Percentiles rank a stretch among this genome's conserved stretches.
These are phyloP conservation scores for Blastobotrys muscicola DNA, from an alignment of 805 yeast genomes.

Conservation along the genomic window DNA sequence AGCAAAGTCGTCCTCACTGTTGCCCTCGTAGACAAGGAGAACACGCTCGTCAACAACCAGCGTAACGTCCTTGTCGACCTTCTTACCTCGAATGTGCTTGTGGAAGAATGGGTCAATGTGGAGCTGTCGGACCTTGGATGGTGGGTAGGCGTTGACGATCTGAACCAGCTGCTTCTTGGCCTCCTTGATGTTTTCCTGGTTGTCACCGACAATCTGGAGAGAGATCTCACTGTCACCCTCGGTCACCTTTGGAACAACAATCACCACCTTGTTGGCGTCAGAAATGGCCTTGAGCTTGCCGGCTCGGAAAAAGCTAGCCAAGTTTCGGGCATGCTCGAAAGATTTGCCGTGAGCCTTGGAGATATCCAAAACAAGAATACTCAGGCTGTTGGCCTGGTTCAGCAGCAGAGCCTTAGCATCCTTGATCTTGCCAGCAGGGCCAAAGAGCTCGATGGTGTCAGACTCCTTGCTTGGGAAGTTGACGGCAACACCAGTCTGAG, in stretches of 20 bases:
- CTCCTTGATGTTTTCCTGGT: constrained; percentile 40
- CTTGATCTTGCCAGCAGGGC: constrained; percentile 40
- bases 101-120: constrained; percentile 62
- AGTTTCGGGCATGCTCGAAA: constrained; percentile 60
- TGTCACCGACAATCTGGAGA: constrained; percentile 50
- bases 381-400: constrained; percentile 46
- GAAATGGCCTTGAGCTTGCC: constrained; percentile 32
- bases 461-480: not conserved
- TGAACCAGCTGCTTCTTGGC: constrained; percentile 71
- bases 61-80: constrained; percentile 36
- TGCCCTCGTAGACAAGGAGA: constrained; percentile 45
- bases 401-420: constrained; percentile 58
- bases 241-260: constrained; percentile 38
- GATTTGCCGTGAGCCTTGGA: constrained; percentile 84
- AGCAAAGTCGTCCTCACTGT: constrained; percentile 52
- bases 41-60: constrained; percentile 47
- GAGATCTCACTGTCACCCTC: constrained; percentile 16
- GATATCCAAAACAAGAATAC: constrained; percentile 65
- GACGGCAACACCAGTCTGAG: constrained; percentile 27
- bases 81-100: constrained; percentile 31
- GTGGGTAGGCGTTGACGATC: constrained; percentile 62
- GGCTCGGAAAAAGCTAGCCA: constrained; percentile 52
- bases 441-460: constrained; percentile 45
- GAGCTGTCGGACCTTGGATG: constrained; percentile 49
- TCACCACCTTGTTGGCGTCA: constrained; percentile 32